phyloP scores from a whole-genome alignment of 2,329 filamentous ascomycete species.

The Metarhizium brunneum region DNA sequence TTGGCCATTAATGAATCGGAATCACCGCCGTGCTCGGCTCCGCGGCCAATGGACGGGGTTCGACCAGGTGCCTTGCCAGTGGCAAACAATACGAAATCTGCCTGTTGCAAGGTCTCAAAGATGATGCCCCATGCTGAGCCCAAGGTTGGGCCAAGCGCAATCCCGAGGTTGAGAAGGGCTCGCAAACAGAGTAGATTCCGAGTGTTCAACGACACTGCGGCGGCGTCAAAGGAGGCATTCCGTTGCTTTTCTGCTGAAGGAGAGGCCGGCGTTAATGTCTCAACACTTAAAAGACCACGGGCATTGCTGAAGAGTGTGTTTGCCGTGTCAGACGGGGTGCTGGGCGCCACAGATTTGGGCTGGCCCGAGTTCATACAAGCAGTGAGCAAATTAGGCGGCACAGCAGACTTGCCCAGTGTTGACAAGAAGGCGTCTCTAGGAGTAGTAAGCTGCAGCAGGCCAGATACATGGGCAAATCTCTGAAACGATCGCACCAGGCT shows the following conservation, averaged over 20 bases:
- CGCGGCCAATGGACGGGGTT: constrained; percentile 37
- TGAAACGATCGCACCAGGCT: constrained; percentile 87
- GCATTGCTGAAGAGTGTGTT: constrained; percentile 61
- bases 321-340: constrained; percentile 36
- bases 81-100: constrained; percentile 74
- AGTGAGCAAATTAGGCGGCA: constrained; percentile 69
- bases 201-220: constrained; percentile 58
- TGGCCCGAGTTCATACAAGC: constrained; percentile 45
- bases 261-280: constrained; percentile 53
- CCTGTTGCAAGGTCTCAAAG: constrained; percentile 84
- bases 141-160: constrained; percentile 83
- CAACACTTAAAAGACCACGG: constrained; percentile 63
- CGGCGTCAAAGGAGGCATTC: constrained; percentile 48
- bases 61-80: constrained; percentile 46
- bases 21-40: constrained; percentile 38
- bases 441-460: constrained; percentile 72
- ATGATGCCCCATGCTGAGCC: constrained; percentile 82
- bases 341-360: constrained; percentile 32
- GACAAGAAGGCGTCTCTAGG: constrained; percentile 92
- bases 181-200: constrained; percentile 84
- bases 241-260: constrained; percentile 48
- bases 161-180: constrained; percentile 89
- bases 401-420: constrained; percentile 84
- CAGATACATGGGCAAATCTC: constrained; percentile 89
- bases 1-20: constrained; percentile 47